Conservation (phyloP, 192 early-diverging fungal species). For the Coemansia sp. region DNA sequence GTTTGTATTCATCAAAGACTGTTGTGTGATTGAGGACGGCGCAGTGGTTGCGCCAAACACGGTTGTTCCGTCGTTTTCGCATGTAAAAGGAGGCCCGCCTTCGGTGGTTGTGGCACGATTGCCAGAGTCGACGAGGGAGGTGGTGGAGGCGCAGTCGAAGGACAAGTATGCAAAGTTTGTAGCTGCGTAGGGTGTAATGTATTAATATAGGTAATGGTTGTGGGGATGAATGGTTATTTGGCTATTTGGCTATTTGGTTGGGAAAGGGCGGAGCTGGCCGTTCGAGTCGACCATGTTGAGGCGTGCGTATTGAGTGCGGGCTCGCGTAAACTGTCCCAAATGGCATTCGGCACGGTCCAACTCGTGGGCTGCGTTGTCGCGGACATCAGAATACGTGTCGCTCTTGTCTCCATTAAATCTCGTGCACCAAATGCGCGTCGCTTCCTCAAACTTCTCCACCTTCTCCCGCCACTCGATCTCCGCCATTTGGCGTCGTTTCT, state of each 20-base stretch:
- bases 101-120: constrained; percentile 74
- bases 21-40: constrained; percentile 83
- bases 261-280: constrained; percentile 23
- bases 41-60: constrained; percentile 89
- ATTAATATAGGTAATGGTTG: not conserved
- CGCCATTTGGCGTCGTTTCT: constrained; percentile 22
- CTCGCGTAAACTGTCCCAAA: constrained; percentile 25
- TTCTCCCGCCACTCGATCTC: constrained; percentile 30
- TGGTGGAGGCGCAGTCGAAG: constrained; percentile 73
- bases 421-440: constrained; percentile 30
- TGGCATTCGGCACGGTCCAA: constrained; percentile 30
- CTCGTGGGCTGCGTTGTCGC: constrained; percentile 18
- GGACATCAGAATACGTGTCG: constrained; percentile 6
- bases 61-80: constrained; percentile 88
- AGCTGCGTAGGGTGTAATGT: constrained; percentile 6
- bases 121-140: constrained; percentile 83
- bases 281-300: constrained; percentile 20
- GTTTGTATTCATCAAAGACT: constrained; percentile 97
- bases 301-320: constrained; percentile 27
- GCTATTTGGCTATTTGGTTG: not conserved
- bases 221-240: too few species aligned
- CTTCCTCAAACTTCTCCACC: constrained; percentile 24
- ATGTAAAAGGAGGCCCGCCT: constrained; percentile 80
- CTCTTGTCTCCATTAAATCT: not conserved
- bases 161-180: constrained; percentile 77